Evolutionary conservation across 2,329 filamentous ascomycete genomes (phyloP).

Genomic region (Penicillium expansum): DNA sequence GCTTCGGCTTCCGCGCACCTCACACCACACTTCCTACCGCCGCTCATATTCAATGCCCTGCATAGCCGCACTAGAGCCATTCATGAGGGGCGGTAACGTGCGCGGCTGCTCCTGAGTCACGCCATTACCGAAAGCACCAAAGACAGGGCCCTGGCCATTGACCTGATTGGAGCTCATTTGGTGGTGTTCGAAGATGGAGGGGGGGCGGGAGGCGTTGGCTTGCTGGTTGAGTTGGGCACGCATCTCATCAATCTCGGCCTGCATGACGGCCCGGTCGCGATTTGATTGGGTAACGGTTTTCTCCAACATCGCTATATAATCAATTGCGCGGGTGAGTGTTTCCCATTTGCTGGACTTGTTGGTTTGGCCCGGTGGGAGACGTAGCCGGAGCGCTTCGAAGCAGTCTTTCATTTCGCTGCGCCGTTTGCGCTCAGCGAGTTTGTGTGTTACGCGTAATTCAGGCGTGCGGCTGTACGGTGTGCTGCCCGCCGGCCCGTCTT

Average conservation of each 20-base stretch:
- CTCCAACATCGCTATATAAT: constrained; percentile 48
- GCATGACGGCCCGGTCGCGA: constrained; percentile 40
- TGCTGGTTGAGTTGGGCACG: constrained; percentile 41
- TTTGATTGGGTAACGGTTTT: constrained; percentile 38
- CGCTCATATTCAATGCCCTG: constrained; percentile 52
- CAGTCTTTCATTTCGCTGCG: constrained; percentile 54
- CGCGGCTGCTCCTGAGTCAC: constrained; percentile 44
- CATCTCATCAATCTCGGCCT: constrained; percentile 38
- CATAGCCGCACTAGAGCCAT: constrained; percentile 46
- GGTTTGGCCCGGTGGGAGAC: constrained; percentile 47
- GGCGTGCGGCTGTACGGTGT: constrained; percentile 52
- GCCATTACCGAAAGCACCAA: constrained; percentile 30
- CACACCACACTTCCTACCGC: constrained; percentile 31
- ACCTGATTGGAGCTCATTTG: constrained; percentile 33
- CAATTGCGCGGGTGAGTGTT: constrained; percentile 49
- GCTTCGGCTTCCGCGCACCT: background rate
- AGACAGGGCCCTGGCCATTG: constrained; percentile 35
- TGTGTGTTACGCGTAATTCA: constrained; percentile 50
- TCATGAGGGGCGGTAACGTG: constrained; percentile 49
- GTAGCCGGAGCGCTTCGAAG: constrained; percentile 47
- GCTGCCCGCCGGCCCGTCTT: constrained; percentile 40
- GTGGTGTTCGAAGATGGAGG: constrained; percentile 38
- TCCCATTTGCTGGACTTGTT: constrained; percentile 56
- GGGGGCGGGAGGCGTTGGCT: constrained; percentile 31
- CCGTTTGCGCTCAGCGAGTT: constrained; percentile 51